These are phyloP conservation scores for Oemleria cerasiformis DNA, from an alignment of 306 rosid genomes.

Conservation along the genomic window DNA sequence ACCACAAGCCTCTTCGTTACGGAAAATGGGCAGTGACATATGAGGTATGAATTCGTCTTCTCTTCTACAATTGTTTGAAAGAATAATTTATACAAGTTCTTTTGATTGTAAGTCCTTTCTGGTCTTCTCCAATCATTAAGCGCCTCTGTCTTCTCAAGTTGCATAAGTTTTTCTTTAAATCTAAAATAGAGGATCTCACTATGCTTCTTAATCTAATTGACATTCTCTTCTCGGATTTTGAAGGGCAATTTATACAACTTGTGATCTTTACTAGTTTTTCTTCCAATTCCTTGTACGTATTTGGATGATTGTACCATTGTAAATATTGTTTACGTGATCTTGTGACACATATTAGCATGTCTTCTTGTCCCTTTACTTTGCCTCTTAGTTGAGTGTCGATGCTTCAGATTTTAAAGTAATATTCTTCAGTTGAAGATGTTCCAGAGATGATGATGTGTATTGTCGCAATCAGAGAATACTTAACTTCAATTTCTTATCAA, in stretches of 20 bases:
- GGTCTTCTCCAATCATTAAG: not conserved
- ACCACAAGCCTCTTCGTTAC: constrained; percentile 73
- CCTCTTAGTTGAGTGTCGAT: not conserved
- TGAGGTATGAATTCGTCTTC: constrained; percentile 50
- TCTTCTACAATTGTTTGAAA: constrained; percentile 14
- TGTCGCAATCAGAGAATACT: constrained; percentile 1
- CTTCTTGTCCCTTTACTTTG: not conserved
- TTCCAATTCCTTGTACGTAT: not conserved
- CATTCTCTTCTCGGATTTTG: not conserved
- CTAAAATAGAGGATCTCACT: not conserved
- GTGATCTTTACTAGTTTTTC: constrained; percentile 2
- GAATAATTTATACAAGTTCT: not conserved
- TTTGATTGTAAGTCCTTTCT: not conserved
- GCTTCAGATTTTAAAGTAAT: not conserved
- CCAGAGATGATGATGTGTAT: not conserved
- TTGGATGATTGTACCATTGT: not conserved
- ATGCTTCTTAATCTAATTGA: too few relatives aligned
- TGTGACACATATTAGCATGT: not conserved
- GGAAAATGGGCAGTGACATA: constrained; percentile 99
- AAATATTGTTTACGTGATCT: not conserved
- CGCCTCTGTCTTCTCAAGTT: not conserved
- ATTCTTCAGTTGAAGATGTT: not conserved
- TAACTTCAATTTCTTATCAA: not conserved
- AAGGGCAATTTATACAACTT: not conserved
- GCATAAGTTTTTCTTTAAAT: not conserved